A percentile compares a stretch with the other conserved stretches of the same genome.
Conservation (phyloP, 2,329 filamentous ascomycete genomes). For the Juglanconis juglandina region DNA sequence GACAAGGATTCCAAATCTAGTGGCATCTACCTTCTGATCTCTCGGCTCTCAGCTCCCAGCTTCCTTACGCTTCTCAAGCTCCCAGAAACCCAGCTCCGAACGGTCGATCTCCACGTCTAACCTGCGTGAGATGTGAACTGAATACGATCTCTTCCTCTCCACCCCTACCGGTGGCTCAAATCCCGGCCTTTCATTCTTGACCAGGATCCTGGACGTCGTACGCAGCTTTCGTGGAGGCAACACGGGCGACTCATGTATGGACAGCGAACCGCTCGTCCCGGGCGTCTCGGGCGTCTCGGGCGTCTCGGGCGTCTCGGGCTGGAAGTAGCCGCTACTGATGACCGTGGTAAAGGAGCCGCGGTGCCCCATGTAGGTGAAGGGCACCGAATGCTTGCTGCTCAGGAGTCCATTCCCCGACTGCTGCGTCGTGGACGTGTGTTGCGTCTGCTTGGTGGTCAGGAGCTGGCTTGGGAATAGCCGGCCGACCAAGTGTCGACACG, state of each 20-base stretch:
- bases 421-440: not conserved
- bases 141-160: not conserved
- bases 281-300: no score
- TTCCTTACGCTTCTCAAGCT: not conserved
- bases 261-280: no score
- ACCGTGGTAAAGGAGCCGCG: no score
- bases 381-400: no score
- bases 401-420: not conserved
- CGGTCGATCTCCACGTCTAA: not conserved
- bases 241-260: no score
- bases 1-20: no score
- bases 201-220: not conserved
- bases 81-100: not conserved
- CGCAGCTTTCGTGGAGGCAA: no score
- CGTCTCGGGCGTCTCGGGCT: no score
- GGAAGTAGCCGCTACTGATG: no score
- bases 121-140: not conserved
- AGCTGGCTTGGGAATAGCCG: slow-evolving; percentile 4
- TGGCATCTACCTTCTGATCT: no score
- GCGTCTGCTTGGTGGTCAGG: not conserved
- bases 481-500: slow-evolving; percentile 3
- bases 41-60: not conserved
- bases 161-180: not conserved
- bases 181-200: not conserved
- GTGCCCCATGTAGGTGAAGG: no score